A percentile compares a stretch with the other conserved stretches of the same genome.
Evolutionary conservation across 2,329 filamentous ascomycete genomes (phyloP).

Genomic region (Neofusicoccum laricinum): DNA sequence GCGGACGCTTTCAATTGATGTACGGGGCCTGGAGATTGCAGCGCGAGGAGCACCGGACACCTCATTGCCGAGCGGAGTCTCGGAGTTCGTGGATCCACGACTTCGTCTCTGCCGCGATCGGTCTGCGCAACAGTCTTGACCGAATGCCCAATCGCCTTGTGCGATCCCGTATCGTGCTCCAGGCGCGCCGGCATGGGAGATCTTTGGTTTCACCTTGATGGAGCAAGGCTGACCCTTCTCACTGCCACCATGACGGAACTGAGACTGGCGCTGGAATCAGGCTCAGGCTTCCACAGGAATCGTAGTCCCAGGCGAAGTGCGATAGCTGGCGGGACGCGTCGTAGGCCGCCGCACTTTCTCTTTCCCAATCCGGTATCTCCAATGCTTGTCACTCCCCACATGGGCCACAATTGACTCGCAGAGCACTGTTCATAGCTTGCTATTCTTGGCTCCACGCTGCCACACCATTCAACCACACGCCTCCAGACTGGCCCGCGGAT

Average conservation of each 20-base stretch:
- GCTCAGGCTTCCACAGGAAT: not conserved
- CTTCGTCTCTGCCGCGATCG: not conserved
- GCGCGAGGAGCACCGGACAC: too few species aligned
- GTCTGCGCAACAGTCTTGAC: too few species aligned
- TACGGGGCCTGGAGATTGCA: too few species aligned
- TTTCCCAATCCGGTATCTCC: not conserved
- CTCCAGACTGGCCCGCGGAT: not conserved
- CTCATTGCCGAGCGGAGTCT: too few species aligned
- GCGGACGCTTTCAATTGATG: too few species aligned
- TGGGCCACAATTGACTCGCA: not conserved
- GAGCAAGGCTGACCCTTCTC: not conserved
- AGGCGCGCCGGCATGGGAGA: not conserved
- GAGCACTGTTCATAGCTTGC: not conserved
- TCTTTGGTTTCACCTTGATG: not conserved
- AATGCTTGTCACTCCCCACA: not conserved
- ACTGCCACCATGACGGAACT: not conserved
- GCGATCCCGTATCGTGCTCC: not conserved
- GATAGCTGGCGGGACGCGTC: not conserved
- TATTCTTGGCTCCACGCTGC: not conserved
- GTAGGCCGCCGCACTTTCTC: not conserved
- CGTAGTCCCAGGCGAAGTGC: not conserved
- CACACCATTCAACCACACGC: not conserved
- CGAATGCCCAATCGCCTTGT: not conserved
- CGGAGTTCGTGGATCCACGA: too few species aligned
- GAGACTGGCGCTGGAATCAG: not conserved